phyloP scores from a whole-genome alignment of 164 flowering plant species.

The Piper longum region DNA sequence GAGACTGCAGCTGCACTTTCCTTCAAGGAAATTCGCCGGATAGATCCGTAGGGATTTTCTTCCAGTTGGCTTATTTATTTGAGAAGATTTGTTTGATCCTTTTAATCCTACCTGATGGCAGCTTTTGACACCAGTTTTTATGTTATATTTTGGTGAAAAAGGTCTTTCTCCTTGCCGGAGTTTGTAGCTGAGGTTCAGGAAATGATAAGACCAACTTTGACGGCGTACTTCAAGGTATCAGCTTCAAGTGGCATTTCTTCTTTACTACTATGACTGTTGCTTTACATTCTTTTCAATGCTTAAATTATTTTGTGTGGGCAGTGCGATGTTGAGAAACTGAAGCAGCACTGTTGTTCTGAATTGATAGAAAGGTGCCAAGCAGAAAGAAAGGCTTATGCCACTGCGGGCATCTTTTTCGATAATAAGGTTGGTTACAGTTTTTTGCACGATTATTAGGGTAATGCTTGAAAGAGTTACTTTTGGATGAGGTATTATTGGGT shows the following conservation, averaged over 20 bases:
- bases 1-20: constrained; percentile 72
- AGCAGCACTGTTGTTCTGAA: constrained; percentile 63
- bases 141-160: constrained; percentile 12
- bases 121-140: neutral
- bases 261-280: too few species aligned
- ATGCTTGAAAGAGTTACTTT: too few species aligned
- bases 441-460: too few species aligned
- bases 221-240: constrained; percentile 67
- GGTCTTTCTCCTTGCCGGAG: constrained; percentile 77
- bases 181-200: constrained; percentile 92
- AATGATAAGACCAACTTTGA: constrained; percentile 57
- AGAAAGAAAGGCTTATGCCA: constrained; percentile 48
- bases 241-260: too few species aligned
- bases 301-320: constrained; percentile 8
- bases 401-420: constrained; percentile 69
- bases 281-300: too few species aligned
- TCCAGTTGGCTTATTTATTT: too few species aligned
- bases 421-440: constrained; percentile 45
- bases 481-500: too few species aligned
- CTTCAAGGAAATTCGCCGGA: constrained; percentile 73
- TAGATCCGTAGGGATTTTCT: constrained; percentile 64
- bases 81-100: too few species aligned
- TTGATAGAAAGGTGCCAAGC: constrained; percentile 77
- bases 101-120: too few species aligned
- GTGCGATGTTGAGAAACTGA: constrained; percentile 65